Conservation (phyloP, 2,329 filamentous ascomycete genomes). For the Bertia moriformis region DNA sequence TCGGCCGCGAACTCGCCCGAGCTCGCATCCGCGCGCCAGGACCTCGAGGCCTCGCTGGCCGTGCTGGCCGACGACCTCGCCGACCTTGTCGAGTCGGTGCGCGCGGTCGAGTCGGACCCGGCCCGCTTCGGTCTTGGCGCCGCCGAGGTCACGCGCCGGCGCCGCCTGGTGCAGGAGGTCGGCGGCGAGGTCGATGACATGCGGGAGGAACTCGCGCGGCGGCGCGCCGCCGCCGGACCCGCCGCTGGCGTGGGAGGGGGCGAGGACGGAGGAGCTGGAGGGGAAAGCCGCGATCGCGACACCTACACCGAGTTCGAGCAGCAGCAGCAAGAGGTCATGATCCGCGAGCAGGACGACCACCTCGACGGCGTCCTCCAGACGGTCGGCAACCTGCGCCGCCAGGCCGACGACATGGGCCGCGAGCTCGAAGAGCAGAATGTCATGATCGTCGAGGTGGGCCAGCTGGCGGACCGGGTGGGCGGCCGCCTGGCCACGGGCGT, state of each 20-base stretch:
- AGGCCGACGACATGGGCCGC: slow-evolving; percentile 89
- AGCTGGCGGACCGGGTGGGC: slow-evolving; percentile 71
- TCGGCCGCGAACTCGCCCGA: slow-evolving; percentile 63
- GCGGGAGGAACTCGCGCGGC: slow-evolving; percentile 63
- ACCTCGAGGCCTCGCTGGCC: slow-evolving; percentile 51
- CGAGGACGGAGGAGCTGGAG: slow-evolving; percentile 33
- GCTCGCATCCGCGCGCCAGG: slow-evolving; percentile 61
- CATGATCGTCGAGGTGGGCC: slow-evolving; percentile 75
- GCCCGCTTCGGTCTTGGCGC: slow-evolving; percentile 73
- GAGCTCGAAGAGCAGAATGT: slow-evolving; percentile 90
- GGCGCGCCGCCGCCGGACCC: slow-evolving; percentile 29
- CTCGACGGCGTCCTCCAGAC: slow-evolving; percentile 86
- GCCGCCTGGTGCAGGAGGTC: slow-evolving; percentile 77
- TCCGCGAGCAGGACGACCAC: slow-evolving; percentile 87
- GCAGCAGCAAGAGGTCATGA: slow-evolving; percentile 77
- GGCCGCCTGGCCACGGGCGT: slow-evolving; percentile 74
- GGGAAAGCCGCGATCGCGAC: too few relatives aligned
- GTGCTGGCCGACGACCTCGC: slow-evolving; percentile 69
- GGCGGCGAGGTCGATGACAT: slow-evolving; percentile 79
- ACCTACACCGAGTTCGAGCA: slow-evolving; percentile 76
- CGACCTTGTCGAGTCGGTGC: slow-evolving; percentile 76
- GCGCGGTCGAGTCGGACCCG: slow-evolving; percentile 75
- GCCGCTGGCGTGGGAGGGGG: slow-evolving; percentile 18
- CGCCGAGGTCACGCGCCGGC: slow-evolving; percentile 66
- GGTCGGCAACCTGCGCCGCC: slow-evolving; percentile 75